Conservation (phyloP, 2,329 filamentous ascomycete species). For the Penicillium oxalicum region DNA sequence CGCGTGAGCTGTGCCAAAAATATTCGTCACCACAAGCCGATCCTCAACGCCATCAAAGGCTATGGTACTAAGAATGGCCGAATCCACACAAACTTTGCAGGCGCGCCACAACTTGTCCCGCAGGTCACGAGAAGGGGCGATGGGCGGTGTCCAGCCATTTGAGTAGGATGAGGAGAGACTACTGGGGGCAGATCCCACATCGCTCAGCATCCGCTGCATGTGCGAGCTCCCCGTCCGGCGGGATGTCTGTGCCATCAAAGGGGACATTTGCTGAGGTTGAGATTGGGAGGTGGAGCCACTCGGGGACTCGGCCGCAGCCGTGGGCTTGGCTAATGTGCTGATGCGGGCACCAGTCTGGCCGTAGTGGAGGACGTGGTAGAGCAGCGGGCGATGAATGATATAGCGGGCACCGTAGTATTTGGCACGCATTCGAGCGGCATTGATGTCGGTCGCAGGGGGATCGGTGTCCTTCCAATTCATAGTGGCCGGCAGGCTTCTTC, state of each 20-base stretch:
- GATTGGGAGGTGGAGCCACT: conserved; percentile 23
- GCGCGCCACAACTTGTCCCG: conserved; percentile 48
- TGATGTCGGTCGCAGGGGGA: conserved; percentile 66
- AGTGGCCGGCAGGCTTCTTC: conserved; percentile 42
- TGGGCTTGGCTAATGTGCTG: conserved; percentile 7
- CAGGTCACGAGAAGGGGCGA: conserved; percentile 20
- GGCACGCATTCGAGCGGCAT: conserved; percentile 75
- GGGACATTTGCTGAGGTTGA: conserved; percentile 34
- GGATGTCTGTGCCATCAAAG: conserved; percentile 25
- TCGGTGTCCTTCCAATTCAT: conserved; percentile 64
- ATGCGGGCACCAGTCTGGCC: conserved; percentile 35
- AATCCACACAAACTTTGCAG: conserved; percentile 59
- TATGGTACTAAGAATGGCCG: conserved; percentile 76
- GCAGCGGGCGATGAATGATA: conserved; percentile 78
- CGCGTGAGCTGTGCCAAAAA: conserved; percentile 93
- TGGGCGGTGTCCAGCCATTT: conserved; percentile 16
- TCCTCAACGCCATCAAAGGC: conserved; percentile 62
- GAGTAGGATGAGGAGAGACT: conserved; percentile 5
- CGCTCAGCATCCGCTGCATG: conserved; percentile 30
- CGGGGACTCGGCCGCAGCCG: conserved; percentile 27
- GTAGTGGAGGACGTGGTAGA: conserved; percentile 55
- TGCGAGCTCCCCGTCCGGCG: conserved; percentile 20
- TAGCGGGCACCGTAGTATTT: conserved; percentile 94
- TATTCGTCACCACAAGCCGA: conserved; percentile 83
- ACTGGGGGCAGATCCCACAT: conserved; percentile 28